Evolutionary conservation across 495 filamentous ascomycete genomes (phyloP).

Genomic region (Neohortaea acidophila): DNA sequence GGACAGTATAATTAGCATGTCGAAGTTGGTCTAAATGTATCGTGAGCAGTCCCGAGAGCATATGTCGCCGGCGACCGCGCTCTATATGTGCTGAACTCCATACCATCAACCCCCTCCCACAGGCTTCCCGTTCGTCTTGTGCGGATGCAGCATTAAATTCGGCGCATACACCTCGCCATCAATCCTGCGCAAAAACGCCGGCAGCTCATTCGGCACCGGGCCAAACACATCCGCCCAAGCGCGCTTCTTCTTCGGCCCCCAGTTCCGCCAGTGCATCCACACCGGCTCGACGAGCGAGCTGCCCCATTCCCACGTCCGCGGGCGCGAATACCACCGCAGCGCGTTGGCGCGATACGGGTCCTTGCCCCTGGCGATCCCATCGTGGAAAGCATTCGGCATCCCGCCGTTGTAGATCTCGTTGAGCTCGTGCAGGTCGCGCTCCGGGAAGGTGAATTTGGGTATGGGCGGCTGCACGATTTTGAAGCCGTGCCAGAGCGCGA

Average conservation of each 20-base stretch:
- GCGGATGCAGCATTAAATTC: conserved; percentile 3
- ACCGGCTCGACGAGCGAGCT: neutral
- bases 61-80: no score
- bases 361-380: conserved; percentile 3
- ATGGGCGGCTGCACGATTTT: conserved; percentile 29
- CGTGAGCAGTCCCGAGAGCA: no score
- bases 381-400: conserved; percentile 5
- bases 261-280: neutral
- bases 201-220: neutral
- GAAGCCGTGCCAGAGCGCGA: conserved; percentile 30
- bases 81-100: no score
- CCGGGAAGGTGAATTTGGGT: conserved; percentile 21
- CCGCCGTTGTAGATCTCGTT: conserved; percentile 25
- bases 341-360: neutral
- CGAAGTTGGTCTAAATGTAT: no score
- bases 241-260: neutral
- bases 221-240: neutral
- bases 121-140: conserved; percentile 3
- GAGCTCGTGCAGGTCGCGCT: conserved; percentile 19
- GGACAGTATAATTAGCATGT: no score
- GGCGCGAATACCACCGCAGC: neutral
- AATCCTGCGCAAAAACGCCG: conserved; percentile 3
- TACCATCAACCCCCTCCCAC: no score
- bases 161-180: conserved; percentile 3
- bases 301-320: conserved; percentile 6